These are phyloP conservation scores for Colletotrichum costaricense DNA, from an alignment of 2,329 filamentous ascomycete genomes.

Conservation along the genomic window DNA sequence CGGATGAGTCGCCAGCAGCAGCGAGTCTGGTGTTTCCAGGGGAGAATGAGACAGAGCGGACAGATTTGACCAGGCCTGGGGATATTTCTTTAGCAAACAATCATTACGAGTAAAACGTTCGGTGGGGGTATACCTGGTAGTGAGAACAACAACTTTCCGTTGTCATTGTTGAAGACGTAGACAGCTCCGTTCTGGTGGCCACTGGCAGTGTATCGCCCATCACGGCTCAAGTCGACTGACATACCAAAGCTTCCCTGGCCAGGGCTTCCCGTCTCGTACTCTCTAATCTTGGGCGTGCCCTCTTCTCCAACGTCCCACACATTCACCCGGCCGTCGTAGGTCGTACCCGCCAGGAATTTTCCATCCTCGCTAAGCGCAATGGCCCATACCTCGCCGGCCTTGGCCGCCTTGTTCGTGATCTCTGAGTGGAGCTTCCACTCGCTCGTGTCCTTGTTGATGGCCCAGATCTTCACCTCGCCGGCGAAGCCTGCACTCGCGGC, in stretches of 20 bases:
- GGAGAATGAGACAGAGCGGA: conserved; percentile 88
- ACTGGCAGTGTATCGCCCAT: conserved; percentile 88
- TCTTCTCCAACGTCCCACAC: conserved; percentile 80
- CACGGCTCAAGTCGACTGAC: conserved; percentile 81
- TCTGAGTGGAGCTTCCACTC: conserved; percentile 64
- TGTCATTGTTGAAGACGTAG: conserved; percentile 95
- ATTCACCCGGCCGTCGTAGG: conserved; percentile 87
- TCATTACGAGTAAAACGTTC: neutral
- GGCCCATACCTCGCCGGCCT: conserved; percentile 85
- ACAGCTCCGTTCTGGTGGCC: conserved; percentile 93
- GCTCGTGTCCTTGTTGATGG: conserved; percentile 64
- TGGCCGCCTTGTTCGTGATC: conserved; percentile 57
- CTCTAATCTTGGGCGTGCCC: conserved; percentile 73
- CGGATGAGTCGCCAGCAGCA: conserved; percentile 87
- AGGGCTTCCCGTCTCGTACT: conserved; percentile 82
- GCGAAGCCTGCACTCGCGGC: conserved; percentile 90
- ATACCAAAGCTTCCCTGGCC: conserved; percentile 89
- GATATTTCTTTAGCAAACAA: neutral
- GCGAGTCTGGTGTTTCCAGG: conserved; percentile 87
- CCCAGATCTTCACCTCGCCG: conserved; percentile 89
- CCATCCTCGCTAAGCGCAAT: conserved; percentile 87
- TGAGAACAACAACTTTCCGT: conserved; percentile 85
- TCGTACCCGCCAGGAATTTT: conserved; percentile 85
- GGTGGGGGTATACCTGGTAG: conserved; percentile 72
- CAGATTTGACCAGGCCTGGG: conserved; percentile 84